Conservation (phyloP, 2,329 filamentous ascomycete genomes). For the Penicillium brasilianum region DNA sequence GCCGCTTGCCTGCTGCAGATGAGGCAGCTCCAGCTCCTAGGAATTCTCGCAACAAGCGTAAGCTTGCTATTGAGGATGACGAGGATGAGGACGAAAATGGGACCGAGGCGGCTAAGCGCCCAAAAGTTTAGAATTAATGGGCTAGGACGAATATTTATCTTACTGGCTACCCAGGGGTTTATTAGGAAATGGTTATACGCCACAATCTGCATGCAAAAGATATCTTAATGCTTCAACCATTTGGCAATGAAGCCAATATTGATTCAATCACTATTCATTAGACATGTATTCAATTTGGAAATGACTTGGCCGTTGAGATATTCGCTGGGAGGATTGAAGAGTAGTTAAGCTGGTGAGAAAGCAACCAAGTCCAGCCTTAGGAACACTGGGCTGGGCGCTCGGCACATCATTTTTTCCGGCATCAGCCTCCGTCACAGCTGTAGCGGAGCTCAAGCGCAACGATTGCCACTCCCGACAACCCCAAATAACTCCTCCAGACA, state of each 20-base stretch:
- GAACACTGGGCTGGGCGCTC: conserved; percentile 17
- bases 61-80: conserved; percentile 31
- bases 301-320: neutral
- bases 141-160: neutral
- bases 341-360: neutral
- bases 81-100: conserved; percentile 34
- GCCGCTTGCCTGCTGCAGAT: conserved; percentile 25
- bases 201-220: neutral
- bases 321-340: no score
- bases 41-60: conserved; percentile 30
- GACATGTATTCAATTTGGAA: no score
- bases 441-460: conserved; percentile 29
- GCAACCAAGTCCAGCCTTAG: neutral
- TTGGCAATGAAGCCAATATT: neutral
- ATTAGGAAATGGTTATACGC: neutral
- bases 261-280: neutral
- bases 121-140: conserved; percentile 33
- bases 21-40: conserved; percentile 12
- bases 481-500: conserved; percentile 13
- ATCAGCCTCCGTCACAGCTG: conserved; percentile 28
- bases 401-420: conserved; percentile 32
- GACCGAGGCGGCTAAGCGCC: conserved; percentile 37
- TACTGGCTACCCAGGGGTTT: neutral
- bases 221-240: neutral
- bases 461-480: conserved; percentile 20